These are phyloP conservation scores for Mycosphaerella sp. DNA, from an alignment of 2,329 filamentous ascomycete species.

Conservation along the genomic window DNA sequence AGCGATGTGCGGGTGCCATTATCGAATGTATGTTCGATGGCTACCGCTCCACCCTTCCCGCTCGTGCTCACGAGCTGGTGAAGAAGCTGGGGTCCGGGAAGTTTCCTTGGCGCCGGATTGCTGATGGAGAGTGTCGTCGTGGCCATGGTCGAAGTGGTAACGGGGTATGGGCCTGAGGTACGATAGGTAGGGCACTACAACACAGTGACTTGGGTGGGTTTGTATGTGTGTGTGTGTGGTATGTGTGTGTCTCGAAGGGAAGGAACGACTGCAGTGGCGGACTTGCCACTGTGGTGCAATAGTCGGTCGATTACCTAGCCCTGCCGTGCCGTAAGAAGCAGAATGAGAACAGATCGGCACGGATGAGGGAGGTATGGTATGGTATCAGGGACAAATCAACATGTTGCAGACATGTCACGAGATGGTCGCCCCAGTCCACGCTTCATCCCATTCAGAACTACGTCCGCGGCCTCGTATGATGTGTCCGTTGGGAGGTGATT, in stretches of 20 bases:
- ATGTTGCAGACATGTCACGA: background rate
- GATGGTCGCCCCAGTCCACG: background rate
- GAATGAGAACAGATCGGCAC: too few species aligned
- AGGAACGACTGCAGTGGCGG: background rate
- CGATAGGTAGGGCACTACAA: too few species aligned
- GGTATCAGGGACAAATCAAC: background rate
- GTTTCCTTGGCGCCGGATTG: constrained; percentile 48
- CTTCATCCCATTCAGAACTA: background rate
- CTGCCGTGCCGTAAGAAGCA: background rate
- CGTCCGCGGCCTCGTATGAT: background rate
- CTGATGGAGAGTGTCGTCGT: constrained; percentile 47
- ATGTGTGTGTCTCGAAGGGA: background rate
- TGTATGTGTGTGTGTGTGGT: too few species aligned
- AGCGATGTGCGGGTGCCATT: constrained; percentile 44
- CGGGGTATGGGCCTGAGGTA: background rate
- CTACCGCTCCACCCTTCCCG: constrained; percentile 37
- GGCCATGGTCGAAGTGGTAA: constrained; percentile 9
- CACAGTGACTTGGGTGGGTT: too few species aligned
- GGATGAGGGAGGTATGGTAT: background rate
- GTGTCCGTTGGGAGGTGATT: too few species aligned
- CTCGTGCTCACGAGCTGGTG: constrained; percentile 55
- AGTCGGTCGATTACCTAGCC: background rate
- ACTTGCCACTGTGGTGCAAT: background rate
- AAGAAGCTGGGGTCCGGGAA: constrained; percentile 52
- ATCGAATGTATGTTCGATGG: constrained; percentile 58